Conservation (phyloP, 768 basidiomycete genomes). For the Calocybe gangraenosa region DNA sequence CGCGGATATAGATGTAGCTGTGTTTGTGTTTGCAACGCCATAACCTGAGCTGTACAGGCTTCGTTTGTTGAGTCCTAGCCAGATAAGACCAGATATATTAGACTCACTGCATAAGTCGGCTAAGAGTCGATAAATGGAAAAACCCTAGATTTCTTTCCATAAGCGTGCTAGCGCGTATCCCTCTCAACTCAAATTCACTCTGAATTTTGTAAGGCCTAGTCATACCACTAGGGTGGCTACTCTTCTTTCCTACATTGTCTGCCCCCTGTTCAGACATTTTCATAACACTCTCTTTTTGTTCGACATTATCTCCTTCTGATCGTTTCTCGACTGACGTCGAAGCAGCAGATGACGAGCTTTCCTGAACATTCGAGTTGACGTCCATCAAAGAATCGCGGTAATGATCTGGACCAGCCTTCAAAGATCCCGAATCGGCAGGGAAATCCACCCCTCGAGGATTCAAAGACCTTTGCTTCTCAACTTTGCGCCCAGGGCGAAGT, state of each 20-base stretch:
- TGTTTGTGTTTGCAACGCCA: constrained; percentile 12
- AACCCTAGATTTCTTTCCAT: constrained; percentile 40
- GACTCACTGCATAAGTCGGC: constrained; percentile 35
- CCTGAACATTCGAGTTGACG: constrained; percentile 5
- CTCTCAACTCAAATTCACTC: constrained; percentile 34
- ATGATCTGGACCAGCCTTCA: neutral
- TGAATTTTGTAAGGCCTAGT: constrained; percentile 44
- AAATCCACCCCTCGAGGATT: constrained; percentile 11
- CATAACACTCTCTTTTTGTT: neutral
- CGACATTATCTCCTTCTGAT: neutral
- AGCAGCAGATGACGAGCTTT: neutral
- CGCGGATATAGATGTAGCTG: constrained; percentile 38
- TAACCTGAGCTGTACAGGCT: constrained; percentile 22
- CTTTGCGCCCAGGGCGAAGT: constrained; percentile 33
- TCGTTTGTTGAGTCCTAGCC: constrained; percentile 1
- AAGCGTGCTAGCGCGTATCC: constrained; percentile 42
- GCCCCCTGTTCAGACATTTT: constrained; percentile 1
- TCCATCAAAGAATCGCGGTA: constrained; percentile 9
- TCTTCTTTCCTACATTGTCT: constrained; percentile 8
- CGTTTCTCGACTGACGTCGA: neutral
- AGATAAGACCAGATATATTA: neutral
- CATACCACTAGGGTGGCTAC: constrained; percentile 24
- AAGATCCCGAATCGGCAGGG: constrained; percentile 12
- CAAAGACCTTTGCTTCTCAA: constrained; percentile 12
- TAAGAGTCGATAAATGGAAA: constrained; percentile 39